These are phyloP conservation scores for Clonostachys rhizophaga DNA, from an alignment of 2,329 filamentous ascomycete species.

Conservation along the genomic window DNA sequence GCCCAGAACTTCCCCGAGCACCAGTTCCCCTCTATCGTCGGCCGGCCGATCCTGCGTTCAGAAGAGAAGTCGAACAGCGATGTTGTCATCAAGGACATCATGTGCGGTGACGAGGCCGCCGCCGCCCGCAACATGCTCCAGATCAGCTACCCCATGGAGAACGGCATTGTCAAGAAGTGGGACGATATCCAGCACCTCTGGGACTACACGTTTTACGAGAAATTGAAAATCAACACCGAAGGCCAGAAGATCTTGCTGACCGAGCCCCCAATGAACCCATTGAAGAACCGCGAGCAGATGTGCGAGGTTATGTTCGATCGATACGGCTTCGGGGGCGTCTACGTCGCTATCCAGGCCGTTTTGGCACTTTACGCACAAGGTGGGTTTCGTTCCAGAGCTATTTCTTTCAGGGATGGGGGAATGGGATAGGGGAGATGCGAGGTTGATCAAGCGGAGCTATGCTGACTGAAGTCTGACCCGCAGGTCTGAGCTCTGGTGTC, in stretches of 20 bases:
- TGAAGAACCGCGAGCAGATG: constrained; percentile 97
- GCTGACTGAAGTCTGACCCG: neutral
- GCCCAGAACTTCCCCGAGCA: constrained; percentile 99
- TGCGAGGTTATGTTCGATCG: constrained; percentile 98
- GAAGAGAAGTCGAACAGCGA: constrained; percentile 70
- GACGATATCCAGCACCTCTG: constrained; percentile 99
- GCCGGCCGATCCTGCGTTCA: constrained; percentile 92
- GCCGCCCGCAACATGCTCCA: constrained; percentile 96
- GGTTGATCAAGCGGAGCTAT: neutral
- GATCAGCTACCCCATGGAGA: constrained; percentile 99
- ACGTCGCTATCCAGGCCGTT: constrained; percentile 96
- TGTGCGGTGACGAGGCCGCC: constrained; percentile 98
- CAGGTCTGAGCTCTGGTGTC: constrained; percentile 86
- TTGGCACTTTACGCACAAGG: constrained; percentile 95
- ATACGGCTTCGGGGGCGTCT: constrained; percentile 93
- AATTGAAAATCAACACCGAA: constrained; percentile 86
- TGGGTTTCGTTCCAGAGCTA: constrained; percentile 27
- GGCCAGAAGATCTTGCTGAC: constrained; percentile 97
- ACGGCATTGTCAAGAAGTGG: constrained; percentile 99
- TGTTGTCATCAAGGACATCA: constrained; percentile 89
- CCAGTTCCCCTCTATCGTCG: constrained; percentile 97
- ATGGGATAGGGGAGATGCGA: neutral
- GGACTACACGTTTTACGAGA: constrained; percentile 98
- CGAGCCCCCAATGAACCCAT: constrained; percentile 95
- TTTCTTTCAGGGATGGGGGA: neutral